Evolutionary conservation across 371 early-diverging fungal genomes (phyloP), one percentile per base, ranked within the genome.

Genomic region (Actinomortierella wolfii): DNA sequence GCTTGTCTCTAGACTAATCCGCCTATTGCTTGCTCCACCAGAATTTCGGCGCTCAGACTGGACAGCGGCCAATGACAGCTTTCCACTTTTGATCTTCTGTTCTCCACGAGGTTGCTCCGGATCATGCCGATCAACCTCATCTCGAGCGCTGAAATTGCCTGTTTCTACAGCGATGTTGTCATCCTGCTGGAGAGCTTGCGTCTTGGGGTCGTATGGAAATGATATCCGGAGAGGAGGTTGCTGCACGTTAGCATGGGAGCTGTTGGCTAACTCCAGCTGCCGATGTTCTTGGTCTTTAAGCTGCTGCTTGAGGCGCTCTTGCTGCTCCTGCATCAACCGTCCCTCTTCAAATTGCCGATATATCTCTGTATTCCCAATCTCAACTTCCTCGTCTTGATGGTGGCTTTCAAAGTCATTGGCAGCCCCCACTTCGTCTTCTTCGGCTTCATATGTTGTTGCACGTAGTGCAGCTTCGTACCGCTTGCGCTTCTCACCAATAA

Each of bases 401-500:
- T 47, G 20, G 9, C 11, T 3, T 21, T 47, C 20, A 21, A 18
- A 20, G 21, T 2, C 47, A 3, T 20, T 11, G 11, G 11, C 21
- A 2, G 15, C 11, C 21, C 21, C 20, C 20, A 47, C 15, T 47
- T 34, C 34, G 34, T 34, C 34, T 4, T 11, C 34, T 4, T 11
- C 11, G 7, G 11, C 34, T 6, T 34, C 34, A 34, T 34, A 34
- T 6, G 11, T 11, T 34, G 34, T 11, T 6, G 34, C 7, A 11
- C 11, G 4, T 11, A 4, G 34, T 34, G 34, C 34, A 34, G 34
- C 34, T 42, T 59, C 61, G 40, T 69, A 39, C n/a, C 69, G 40
- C 34, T 60, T 69, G 17, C 69, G 64, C 54, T 69, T 69, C 48
- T 69, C 69, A 0, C 69, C 69, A 28, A 69, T 69, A 57, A 64